phyloP scores from a whole-genome alignment of 1,139 yeast species.

The Sugiyamaella sp. region DNA sequence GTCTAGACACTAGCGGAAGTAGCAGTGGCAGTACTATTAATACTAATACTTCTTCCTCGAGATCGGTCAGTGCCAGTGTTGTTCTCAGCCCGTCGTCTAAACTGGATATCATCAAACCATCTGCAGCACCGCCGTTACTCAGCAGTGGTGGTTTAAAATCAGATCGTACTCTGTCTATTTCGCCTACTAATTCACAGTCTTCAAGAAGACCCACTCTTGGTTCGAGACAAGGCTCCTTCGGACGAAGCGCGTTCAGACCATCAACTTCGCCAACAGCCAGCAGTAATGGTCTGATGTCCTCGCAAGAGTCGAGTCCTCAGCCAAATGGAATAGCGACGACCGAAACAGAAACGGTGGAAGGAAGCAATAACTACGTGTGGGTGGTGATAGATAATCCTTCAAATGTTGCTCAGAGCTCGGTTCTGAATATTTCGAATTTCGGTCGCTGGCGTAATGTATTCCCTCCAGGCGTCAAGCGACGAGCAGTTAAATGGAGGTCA shows the following conservation, averaged over 20 bases:
- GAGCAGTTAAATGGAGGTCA: conserved; percentile 87
- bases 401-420: conserved; percentile 30
- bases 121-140: too few species aligned
- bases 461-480: conserved; percentile 66
- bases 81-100: background rate
- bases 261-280: conserved; percentile 12
- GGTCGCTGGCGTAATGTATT: conserved; percentile 90
- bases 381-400: conserved; percentile 39
- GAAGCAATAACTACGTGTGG: conserved; percentile 36
- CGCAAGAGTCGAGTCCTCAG: conserved; percentile 6
- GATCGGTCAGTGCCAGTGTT: background rate
- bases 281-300: background rate
- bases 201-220: conserved; percentile 16
- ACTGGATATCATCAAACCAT: background rate
- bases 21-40: background rate
- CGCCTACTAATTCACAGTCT: conserved; percentile 5
- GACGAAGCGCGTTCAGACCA: background rate
- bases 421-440: conserved; percentile 43
- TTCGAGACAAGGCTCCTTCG: conserved; percentile 9
- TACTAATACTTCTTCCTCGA: background rate
- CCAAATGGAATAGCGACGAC: background rate
- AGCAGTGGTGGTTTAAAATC: background rate
- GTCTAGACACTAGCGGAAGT: too few species aligned
- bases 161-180: conserved; percentile 2
- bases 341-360: conserved; percentile 12